Percentiles rank a stretch among this genome's conserved stretches.
phyloP scores from a whole-genome alignment of 352 stramenopile species.

The Phytophthora litchii region DNA sequence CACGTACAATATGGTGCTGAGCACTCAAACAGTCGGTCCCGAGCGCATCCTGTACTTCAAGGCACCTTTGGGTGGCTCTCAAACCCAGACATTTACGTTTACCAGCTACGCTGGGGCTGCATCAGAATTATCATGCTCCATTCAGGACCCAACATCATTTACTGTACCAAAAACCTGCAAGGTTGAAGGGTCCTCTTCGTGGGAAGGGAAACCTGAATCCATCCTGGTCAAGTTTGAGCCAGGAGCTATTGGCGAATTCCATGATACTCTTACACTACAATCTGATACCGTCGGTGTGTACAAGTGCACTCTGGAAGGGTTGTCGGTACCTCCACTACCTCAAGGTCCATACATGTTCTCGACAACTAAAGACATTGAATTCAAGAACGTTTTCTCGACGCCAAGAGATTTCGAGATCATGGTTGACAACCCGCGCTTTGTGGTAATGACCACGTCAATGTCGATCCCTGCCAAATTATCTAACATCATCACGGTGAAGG shows the following conservation, averaged over 20 bases:
- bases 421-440: conserved; percentile 81
- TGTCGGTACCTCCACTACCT: conserved; percentile 76
- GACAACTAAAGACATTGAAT: conserved; percentile 77
- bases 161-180: conserved; percentile 51
- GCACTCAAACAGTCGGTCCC: conserved; percentile 68
- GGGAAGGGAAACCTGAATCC: conserved; percentile 71
- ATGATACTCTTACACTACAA: conserved; percentile 73
- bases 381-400: conserved; percentile 91
- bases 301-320: conserved; percentile 79
- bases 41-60: conserved; percentile 86
- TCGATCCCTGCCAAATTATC: conserved; percentile 75
- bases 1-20: conserved; percentile 82
- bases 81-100: conserved; percentile 86
- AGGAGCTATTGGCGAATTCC: conserved; percentile 85
- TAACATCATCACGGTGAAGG: conserved; percentile 64
- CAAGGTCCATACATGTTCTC: conserved; percentile 84
- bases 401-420: conserved; percentile 78
- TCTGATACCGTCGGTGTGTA: conserved; percentile 82
- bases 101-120: conserved; percentile 49
- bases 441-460: conserved; percentile 52
- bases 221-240: conserved; percentile 90
- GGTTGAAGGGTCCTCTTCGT: conserved; percentile 60
- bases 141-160: conserved; percentile 76
- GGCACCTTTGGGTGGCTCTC: conserved; percentile 71
- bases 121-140: conserved; percentile 58